Conservation (phyloP, 129 eudicot species). For the Flaveria trinervia region DNA sequence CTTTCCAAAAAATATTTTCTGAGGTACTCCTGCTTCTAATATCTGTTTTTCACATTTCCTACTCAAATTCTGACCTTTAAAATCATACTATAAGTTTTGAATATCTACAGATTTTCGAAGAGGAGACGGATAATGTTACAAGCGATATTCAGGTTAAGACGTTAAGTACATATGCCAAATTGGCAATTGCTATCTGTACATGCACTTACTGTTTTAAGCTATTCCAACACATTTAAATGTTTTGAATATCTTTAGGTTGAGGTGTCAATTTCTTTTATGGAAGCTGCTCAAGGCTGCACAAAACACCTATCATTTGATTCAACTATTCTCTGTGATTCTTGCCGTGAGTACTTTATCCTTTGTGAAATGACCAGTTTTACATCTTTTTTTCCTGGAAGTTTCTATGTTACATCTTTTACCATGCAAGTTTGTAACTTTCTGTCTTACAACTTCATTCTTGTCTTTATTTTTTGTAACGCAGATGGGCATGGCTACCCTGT, state of each 20-base stretch:
- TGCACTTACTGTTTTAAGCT: slow-evolving; percentile 2
- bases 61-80: slow-evolving; percentile 12
- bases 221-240: slow-evolving; percentile 4
- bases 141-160: slow-evolving; percentile 80
- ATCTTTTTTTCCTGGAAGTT: background rate
- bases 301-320: slow-evolving; percentile 78
- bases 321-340: slow-evolving; percentile 74
- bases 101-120: slow-evolving; percentile 68
- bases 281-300: slow-evolving; percentile 93
- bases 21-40: slow-evolving; percentile 55
- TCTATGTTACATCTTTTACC: background rate
- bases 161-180: slow-evolving; percentile 32
- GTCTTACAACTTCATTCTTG: too few species aligned
- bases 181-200: background rate
- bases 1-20: slow-evolving; percentile 84
- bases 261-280: slow-evolving; percentile 69
- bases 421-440: too few species aligned
- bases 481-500: slow-evolving; percentile 85
- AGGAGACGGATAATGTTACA: slow-evolving; percentile 51
- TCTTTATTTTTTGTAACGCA: slow-evolving; percentile 29
- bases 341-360: slow-evolving; percentile 63
- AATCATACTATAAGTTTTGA: slow-evolving; percentile 19
- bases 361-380: background rate
- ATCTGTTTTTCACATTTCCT: background rate
- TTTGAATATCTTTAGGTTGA: slow-evolving; percentile 56